Evolutionary conservation across 257 asterid species (phyloP).

Genomic region (Cruciata laevipes): DNA sequence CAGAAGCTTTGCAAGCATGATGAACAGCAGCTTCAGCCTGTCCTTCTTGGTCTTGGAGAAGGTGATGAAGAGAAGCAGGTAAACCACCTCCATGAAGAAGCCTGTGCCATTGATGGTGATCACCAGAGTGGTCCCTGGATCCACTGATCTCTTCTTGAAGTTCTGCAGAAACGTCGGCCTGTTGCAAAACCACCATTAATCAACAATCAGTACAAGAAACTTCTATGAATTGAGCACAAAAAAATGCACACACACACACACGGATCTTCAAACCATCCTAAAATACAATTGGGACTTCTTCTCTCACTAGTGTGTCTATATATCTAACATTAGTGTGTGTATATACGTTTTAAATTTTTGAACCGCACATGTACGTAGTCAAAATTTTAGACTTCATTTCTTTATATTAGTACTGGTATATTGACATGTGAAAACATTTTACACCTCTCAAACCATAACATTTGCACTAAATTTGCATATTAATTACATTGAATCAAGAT

Average conservation of each 20-base stretch:
- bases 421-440: too few species aligned
- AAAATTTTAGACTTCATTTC: too few species aligned
- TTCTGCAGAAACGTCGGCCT: constrained; percentile 67
- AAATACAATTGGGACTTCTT: too few species aligned
- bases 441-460: too few species aligned
- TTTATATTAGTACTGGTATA: too few species aligned
- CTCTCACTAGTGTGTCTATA: too few species aligned
- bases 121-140: constrained; percentile 64
- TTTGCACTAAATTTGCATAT: too few species aligned
- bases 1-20: constrained; percentile 34
- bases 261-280: too few species aligned
- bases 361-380: too few species aligned
- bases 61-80: constrained; percentile 33
- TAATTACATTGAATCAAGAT: too few species aligned
- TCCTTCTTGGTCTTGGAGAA: constrained; percentile 37
- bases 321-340: too few species aligned
- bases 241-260: background rate
- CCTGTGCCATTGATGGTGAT: constrained; percentile 73
- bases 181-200: background rate
- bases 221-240: background rate
- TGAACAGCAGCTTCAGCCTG: constrained; percentile 31
- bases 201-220: background rate
- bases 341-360: too few species aligned
- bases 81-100: constrained; percentile 50
- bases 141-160: constrained; percentile 66